phyloP scores from a whole-genome alignment of 2,329 filamentous ascomycete species.

The Teratosphaeria destructans region DNA sequence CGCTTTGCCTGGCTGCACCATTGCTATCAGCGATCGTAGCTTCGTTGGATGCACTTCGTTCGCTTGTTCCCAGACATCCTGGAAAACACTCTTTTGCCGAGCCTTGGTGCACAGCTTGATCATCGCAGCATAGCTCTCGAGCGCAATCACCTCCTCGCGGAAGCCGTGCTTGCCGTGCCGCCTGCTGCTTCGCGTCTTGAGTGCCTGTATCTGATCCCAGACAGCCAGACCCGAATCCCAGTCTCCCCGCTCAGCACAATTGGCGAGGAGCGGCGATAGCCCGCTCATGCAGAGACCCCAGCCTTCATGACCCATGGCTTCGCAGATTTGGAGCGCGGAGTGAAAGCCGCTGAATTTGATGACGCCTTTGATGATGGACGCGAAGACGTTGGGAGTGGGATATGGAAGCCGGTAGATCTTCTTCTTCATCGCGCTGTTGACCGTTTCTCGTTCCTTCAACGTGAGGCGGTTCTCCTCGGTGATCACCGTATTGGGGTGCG shows the following conservation, averaged over 20 bases:
- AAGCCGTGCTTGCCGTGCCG: background rate
- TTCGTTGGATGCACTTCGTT: slow-evolving; percentile 2
- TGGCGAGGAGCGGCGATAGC: slow-evolving; percentile 29
- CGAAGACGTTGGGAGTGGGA: slow-evolving; percentile 35
- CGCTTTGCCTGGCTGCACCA: slow-evolving; percentile 6
- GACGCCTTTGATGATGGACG: slow-evolving; percentile 31
- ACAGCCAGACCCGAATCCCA: slow-evolving; percentile 28
- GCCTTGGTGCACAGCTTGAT: slow-evolving; percentile 8
- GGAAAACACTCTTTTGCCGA: slow-evolving; percentile 7
- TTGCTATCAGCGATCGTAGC: slow-evolving; percentile 1
- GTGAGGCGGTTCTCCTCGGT: slow-evolving; percentile 12
- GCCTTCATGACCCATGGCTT: slow-evolving; percentile 33
- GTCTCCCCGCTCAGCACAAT: slow-evolving; percentile 31
- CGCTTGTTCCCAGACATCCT: slow-evolving; percentile 9
- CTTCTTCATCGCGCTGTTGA: slow-evolving; percentile 5
- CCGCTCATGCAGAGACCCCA: slow-evolving; percentile 35
- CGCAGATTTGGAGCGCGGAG: slow-evolving; percentile 31
- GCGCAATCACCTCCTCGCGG: slow-evolving; percentile 6
- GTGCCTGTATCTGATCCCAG: slow-evolving; percentile 32
- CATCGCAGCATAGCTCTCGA: slow-evolving; percentile 13
- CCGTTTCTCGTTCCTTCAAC: background rate
- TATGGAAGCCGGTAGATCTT: slow-evolving; percentile 34
- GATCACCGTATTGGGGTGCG: slow-evolving; percentile 28
- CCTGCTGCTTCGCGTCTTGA: slow-evolving; percentile 8
- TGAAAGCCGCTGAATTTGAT: slow-evolving; percentile 37